Evolutionary conservation across 805 yeast genomes (phyloP), one percentile per base, ranked within the genome.

Genomic region (Yamadazyma ubonensis): DNA sequence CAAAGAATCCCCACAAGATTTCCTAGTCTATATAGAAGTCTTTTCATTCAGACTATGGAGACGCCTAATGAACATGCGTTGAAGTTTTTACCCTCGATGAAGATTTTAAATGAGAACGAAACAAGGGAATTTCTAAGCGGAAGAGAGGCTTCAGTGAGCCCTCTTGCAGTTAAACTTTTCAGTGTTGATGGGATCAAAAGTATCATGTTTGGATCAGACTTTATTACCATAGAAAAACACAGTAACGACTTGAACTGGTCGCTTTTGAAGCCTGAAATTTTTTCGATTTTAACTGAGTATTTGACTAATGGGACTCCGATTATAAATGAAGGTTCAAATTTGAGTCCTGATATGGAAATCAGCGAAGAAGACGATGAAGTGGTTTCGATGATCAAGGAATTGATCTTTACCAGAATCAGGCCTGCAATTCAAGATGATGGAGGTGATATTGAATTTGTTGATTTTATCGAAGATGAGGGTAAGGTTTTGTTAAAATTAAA

Each of bases 11-110:
- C 38, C 17, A 26, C 26, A 6, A 12, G 21, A 12, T 22, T 33
- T 6, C 20, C 17, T 5, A 12, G 9, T 4, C 33, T 29, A 21
- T 37, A 21, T 14, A 29, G 40, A 37, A 29, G 14, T 25, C 27
- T 83, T 22, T 83, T 81, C 59, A 88, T 88, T 31, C 95, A 86
- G 57, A 88, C 96, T 0, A 81, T 83, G 23, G 78, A 81, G 21
- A 88, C 96, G 0, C 96, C 96, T 2, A 88, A 88, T 56, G 90
- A 81, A 39, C 81, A 86, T 50, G 96, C 96, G 0, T 62, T 88
- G 41, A 88, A 88, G 68, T 88, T 88, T 52, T 59, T 86, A 22
- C 96, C 96, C 0, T 81, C 88, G 9, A 78, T 74, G 61, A 68
- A 70, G 31, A 76, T 87, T n/a, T 64, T 87, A 12, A 71, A 67